These are phyloP conservation scores for Lycium barbarum DNA, from an alignment of 257 asterid genomes.

Conservation along the genomic window DNA sequence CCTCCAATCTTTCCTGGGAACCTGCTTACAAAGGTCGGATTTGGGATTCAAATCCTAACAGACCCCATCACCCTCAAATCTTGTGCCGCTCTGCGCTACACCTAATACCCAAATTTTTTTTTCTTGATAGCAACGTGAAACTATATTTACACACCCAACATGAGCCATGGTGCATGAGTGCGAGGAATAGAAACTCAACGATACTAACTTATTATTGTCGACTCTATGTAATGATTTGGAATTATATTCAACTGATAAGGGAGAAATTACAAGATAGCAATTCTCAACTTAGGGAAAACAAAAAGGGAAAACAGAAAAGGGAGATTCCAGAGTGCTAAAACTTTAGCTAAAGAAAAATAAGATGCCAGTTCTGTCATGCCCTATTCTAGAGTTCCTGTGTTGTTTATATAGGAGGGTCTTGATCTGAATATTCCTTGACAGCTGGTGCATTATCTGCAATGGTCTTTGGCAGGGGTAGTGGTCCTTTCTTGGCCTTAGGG, in stretches of 20 bases:
- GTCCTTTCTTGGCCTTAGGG: not conserved
- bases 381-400: not conserved
- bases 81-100: no score
- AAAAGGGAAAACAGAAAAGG: not conserved
- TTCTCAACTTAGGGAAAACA: not conserved
- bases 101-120: no score
- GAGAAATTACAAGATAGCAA: not conserved
- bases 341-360: not conserved
- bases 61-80: no score
- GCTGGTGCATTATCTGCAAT: not conserved
- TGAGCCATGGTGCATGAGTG: no score
- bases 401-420: not conserved
- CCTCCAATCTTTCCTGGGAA: no score
- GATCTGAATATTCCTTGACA: not conserved
- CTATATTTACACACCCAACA: no score
- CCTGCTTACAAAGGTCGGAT: no score
- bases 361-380: conserved; percentile 1
- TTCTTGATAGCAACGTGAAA: no score
- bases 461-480: not conserved
- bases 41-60: no score
- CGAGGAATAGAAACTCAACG: no score
- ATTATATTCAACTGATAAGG: not conserved
- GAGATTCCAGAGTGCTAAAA: not conserved
- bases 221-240: no score
- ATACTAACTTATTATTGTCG: no score